A percentile compares a stretch with the other conserved stretches of the same genome.
Conservation (phyloP, 2,329 filamentous ascomycete genomes). For the Stachybotrys echinatus region DNA sequence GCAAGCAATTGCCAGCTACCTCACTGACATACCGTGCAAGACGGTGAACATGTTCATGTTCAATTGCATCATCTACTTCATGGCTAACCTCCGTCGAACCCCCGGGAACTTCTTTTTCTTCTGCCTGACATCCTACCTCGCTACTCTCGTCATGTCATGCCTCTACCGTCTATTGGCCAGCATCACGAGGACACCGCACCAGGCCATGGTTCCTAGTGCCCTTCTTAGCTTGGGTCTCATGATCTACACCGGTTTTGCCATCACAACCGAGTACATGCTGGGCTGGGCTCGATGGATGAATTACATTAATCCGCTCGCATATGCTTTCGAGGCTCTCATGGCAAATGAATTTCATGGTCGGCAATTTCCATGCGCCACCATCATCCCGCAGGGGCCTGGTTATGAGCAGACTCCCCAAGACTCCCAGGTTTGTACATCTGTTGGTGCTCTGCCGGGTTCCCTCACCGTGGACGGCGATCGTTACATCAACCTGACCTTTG, state of each 20-base stretch:
- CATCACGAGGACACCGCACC: constrained; percentile 19
- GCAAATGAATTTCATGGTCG: constrained; percentile 37
- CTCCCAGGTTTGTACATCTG: constrained; percentile 47
- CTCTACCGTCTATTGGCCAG: constrained; percentile 22
- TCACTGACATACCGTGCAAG: constrained; percentile 18
- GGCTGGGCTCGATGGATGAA: constrained; percentile 52
- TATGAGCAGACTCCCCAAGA: constrained; percentile 33
- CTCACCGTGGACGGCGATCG: constrained; percentile 53
- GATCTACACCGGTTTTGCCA: constrained; percentile 36
- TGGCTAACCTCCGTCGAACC: constrained; percentile 56
- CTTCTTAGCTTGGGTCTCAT: constrained; percentile 45
- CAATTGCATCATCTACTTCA: constrained; percentile 52
- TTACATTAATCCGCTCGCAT: constrained; percentile 58
- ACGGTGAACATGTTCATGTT: constrained; percentile 19
- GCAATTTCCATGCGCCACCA: constrained; percentile 48
- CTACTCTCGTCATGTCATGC: constrained; percentile 20
- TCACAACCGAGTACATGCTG: constrained; percentile 18
- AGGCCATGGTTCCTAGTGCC: constrained; percentile 45
- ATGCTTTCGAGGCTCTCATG: constrained; percentile 31
- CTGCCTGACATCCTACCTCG: constrained; percentile 33
- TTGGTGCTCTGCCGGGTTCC: constrained; percentile 50
- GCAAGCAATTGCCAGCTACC: constrained; percentile 19
- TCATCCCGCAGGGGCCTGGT: constrained; percentile 31
- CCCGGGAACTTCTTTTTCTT: constrained; percentile 58
- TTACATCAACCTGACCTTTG: constrained; percentile 51